Percentiles rank a stretch among this genome's conserved stretches.
phyloP scores from a whole-genome alignment of 1,139 yeast genomes.

The Yamadazyma buinensis region DNA sequence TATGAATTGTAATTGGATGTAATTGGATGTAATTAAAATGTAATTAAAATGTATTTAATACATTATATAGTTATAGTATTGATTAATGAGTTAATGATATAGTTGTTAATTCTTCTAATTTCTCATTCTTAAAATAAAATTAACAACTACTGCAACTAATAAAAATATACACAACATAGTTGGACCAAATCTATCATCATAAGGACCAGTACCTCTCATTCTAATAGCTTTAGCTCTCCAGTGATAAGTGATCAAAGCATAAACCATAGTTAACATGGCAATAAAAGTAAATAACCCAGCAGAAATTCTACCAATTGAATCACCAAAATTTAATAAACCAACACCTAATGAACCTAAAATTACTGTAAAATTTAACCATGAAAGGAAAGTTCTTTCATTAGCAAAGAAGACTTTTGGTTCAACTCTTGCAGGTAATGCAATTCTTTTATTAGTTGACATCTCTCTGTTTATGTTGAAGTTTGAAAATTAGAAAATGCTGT shows the following conservation, averaged over 20 bases:
- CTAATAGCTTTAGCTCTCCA: conserved; percentile 99
- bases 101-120: conserved; percentile 11
- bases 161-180: conserved; percentile 96
- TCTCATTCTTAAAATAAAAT: conserved; percentile 80
- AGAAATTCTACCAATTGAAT: conserved; percentile 83
- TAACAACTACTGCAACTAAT: conserved; percentile 86
- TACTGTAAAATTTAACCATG: conserved; percentile 98
- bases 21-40: no score
- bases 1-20: no score
- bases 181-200: conserved; percentile 97
- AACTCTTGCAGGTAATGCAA: conserved; percentile 95
- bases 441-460: conserved; percentile 56
- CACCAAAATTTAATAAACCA: conserved; percentile 95
- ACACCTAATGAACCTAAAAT: conserved; percentile 95
- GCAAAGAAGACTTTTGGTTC: conserved; percentile 99
- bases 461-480: no score
- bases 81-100: no score
- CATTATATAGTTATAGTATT: no score
- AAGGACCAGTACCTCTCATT: conserved; percentile 95
- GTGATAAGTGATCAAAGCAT: conserved; percentile 92
- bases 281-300: conserved; percentile 92
- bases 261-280: conserved; percentile 97
- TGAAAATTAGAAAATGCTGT: no score
- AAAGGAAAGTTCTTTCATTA: conserved; percentile 94
- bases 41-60: no score